phyloP scores from a whole-genome alignment of 345 rosid species.

The Salix suchowensis region DNA sequence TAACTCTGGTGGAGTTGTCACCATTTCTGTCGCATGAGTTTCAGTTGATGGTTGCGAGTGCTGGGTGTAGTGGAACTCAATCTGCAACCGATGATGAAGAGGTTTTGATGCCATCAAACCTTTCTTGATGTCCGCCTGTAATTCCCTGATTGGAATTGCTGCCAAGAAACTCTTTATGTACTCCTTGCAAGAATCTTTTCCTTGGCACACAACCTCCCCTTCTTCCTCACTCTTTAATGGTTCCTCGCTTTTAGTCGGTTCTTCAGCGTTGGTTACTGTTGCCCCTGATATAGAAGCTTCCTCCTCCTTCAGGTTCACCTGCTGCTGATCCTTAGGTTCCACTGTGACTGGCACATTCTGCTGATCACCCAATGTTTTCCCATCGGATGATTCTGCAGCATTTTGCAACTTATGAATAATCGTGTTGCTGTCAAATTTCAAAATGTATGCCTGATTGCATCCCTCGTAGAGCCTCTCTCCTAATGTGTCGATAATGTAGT shows the following conservation, averaged over 20 bases:
- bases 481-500: conserved; percentile 81
- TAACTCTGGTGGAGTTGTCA: background rate
- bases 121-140: conserved; percentile 80
- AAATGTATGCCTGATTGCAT: conserved; percentile 85
- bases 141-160: conserved; percentile 83
- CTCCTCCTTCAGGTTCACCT: conserved; percentile 28
- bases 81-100: conserved; percentile 80
- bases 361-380: conserved; percentile 38
- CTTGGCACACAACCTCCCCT: conserved; percentile 55
- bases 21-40: conserved; percentile 18
- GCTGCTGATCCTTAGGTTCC: conserved; percentile 33
- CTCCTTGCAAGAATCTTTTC: conserved; percentile 91
- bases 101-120: conserved; percentile 68
- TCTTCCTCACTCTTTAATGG: conserved; percentile 26
- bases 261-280: conserved; percentile 19
- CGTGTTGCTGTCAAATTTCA: conserved; percentile 68
- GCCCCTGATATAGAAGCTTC: conserved; percentile 24
- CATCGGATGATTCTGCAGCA: conserved; percentile 33
- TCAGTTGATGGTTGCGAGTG: conserved; percentile 20
- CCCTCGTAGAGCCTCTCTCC: conserved; percentile 99
- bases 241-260: conserved; percentile 20
- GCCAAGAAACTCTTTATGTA: conserved; percentile 94
- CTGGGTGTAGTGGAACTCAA: conserved; percentile 79
- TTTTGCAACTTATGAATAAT: conserved; percentile 43
- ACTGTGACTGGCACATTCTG: conserved; percentile 16